Percentiles rank a stretch among this genome's conserved stretches.
These are phyloP conservation scores for Cyanidiococcus yangmingshanensis DNA, from an alignment of 23 red algal species.

Conservation along the genomic window DNA sequence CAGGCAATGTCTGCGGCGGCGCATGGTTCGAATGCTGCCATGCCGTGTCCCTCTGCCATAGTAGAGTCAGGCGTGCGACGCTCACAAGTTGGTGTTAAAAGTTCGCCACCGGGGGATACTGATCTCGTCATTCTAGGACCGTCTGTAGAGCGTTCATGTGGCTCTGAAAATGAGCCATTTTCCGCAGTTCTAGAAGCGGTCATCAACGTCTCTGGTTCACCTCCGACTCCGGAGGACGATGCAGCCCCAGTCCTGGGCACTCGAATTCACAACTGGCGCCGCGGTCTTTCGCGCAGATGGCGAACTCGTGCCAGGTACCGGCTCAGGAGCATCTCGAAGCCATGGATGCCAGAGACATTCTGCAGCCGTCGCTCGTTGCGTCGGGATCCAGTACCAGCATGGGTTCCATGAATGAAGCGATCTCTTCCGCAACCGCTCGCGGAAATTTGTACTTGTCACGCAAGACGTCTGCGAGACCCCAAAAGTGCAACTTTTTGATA, in stretches of 20 bases:
- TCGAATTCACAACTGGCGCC: too few species aligned
- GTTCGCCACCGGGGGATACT: too few species aligned
- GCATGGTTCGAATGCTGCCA: background rate
- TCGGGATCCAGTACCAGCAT: slow-evolving; percentile 57
- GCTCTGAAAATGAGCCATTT: too few species aligned
- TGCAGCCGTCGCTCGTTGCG: slow-evolving; percentile 44
- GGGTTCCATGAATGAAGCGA: slow-evolving; percentile 44
- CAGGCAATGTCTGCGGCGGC: background rate
- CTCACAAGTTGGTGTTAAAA: background rate
- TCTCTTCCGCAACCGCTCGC: slow-evolving; percentile 42
- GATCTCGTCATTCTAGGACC: too few species aligned
- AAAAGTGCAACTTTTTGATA: slow-evolving; percentile 72
- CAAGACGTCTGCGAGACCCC: slow-evolving; percentile 62
- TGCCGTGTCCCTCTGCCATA: background rate
- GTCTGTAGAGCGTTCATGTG: too few species aligned
- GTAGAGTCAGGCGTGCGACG: background rate
- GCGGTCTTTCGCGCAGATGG: too few species aligned
- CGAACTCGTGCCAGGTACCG: too few species aligned
- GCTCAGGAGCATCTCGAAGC: slow-evolving; percentile 25
- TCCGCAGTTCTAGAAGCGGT: too few species aligned
- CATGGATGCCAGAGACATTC: slow-evolving; percentile 47
- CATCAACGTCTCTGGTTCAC: too few species aligned
- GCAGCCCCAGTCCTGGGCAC: too few species aligned
- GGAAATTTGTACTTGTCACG: slow-evolving; percentile 77
- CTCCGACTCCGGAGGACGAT: too few species aligned